These are phyloP conservation scores for Phlyctochytrium arcticum DNA, from an alignment of 192 early-diverging fungal species.

Conservation along the genomic window DNA sequence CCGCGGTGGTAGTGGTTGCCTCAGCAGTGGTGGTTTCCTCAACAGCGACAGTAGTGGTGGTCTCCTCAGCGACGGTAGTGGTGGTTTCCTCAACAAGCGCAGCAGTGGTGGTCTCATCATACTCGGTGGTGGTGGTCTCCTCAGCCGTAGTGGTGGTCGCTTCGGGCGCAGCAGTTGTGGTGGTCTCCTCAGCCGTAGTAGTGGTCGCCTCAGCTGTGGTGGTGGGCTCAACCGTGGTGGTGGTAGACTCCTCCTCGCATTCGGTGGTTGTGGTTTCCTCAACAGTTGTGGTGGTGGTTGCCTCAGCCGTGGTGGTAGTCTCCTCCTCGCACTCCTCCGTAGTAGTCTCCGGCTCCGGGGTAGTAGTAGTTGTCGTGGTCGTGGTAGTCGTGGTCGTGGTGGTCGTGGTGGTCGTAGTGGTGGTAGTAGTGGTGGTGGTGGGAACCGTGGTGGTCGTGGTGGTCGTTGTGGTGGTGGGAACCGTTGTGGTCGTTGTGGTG, in stretches of 20 bases:
- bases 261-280: background rate
- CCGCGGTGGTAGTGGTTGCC: background rate
- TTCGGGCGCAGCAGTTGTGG: background rate
- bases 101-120: background rate
- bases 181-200: background rate
- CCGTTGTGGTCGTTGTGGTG: background rate
- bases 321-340: background rate
- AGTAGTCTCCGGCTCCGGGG: background rate
- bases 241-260: background rate
- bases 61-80: conserved; percentile 3
- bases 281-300: background rate
- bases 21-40: background rate
- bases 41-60: background rate
- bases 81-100: background rate
- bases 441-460: background rate
- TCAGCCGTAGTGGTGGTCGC: conserved; percentile 1
- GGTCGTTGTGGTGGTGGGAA: conserved; percentile 3
- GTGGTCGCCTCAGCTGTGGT: conserved; percentile 6
- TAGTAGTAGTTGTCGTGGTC: background rate
- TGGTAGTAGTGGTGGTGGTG: conserved; percentile 10
- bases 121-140: conserved; percentile 9
- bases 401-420: conserved; percentile 9
- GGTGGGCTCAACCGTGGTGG: conserved; percentile 1
- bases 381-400: background rate
- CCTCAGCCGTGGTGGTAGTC: conserved; percentile 1